Evolutionary conservation across 108 stramenopile genomes (phyloP), one percentile per base, ranked within the genome.

Genomic region (Discostella pseudostelligera): DNA sequence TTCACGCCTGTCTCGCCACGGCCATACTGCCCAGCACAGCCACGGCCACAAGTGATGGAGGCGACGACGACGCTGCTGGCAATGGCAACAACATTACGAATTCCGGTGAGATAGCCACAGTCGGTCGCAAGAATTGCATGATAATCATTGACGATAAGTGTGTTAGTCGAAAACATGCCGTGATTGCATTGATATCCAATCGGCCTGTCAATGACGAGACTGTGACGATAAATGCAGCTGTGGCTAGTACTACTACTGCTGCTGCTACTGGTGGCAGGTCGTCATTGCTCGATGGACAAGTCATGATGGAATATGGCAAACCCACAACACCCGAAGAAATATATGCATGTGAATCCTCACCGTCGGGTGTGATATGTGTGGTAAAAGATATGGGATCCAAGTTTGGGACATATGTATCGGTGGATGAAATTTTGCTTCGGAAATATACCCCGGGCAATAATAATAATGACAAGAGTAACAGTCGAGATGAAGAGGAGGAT

Each of bases 1-100:
- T 78, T 1, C 77, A 78, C 65, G 77, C 65, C 36, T 78, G 77
- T 29, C 64, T 78, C 19, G 65, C 77, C 45, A 78, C 75, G 8
- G 56, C 75, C 39, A 11, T 50, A 28, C 37, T 54, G 0, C 32
- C 32, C 32, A 26, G 12, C 54, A 9, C 24, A 35, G 26, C 51
- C 53, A 17, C 53, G 4, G 10, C 47, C 46, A 20, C 19, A 13
- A 7, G 6, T 4, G n/a, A 14, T 14, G 39, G n/a, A 19, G 54
- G 1, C 10, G 40, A 28, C 24, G 20, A 45, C 39, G 22, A 40
- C 39, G 40, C 17, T 22, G 25, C 20, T 24, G 24, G 22, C 63
- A 16, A 13, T 3, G 22, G 26, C 8, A 16, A 20, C 5, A 21
- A 4, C 17, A 21, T 3, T 25, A 17, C n/a, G n/a, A n/a, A 21